Evolutionary conservation across 2,329 filamentous ascomycete genomes (phyloP).

Genomic region (Coniochaeta hoffmannii): DNA sequence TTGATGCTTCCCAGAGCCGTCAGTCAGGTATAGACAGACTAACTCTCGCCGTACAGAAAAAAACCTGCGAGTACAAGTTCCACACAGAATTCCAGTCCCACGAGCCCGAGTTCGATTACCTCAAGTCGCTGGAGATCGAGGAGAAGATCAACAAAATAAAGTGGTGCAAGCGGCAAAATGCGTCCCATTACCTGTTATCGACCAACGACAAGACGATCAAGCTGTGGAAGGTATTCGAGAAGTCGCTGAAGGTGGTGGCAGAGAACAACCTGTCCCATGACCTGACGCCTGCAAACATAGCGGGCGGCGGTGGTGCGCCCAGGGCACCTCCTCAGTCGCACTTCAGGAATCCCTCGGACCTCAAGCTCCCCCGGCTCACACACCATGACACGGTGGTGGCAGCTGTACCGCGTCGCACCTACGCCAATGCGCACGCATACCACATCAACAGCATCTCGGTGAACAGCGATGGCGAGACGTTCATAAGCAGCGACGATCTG

Average conservation of each 20-base stretch:
- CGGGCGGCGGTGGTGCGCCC: conserved; percentile 71
- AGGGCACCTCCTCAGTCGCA: conserved; percentile 62
- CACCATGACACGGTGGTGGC: conserved; percentile 98
- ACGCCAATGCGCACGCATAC: conserved; percentile 97
- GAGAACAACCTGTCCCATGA: conserved; percentile 98
- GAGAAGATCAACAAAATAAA: conserved; percentile 99
- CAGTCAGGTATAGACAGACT: no score
- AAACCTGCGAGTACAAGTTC: conserved; percentile 99
- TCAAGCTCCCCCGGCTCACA: conserved; percentile 92
- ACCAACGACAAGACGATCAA: conserved; percentile 99
- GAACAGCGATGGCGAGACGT: conserved; percentile 98
- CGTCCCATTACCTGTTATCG: conserved; percentile 94
- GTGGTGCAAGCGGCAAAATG: conserved; percentile 97
- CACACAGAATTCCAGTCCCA: conserved; percentile 99
- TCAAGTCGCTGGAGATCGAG: conserved; percentile 98
- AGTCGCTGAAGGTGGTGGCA: conserved; percentile 96
- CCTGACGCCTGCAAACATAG: conserved; percentile 67
- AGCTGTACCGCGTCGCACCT: conserved; percentile 89
- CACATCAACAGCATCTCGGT: conserved; percentile 99
- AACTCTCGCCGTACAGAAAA: conserved; percentile 63
- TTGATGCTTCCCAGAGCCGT: neutral
- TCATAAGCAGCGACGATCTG: conserved; percentile 96
- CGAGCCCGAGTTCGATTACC: conserved; percentile 98
- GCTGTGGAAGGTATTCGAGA: conserved; percentile 99
- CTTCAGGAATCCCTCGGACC: conserved; percentile 73